A percentile compares a stretch with the other conserved stretches of the same genome.
These are phyloP conservation scores for Ophiostoma tasmaniense DNA, from an alignment of 2,329 filamentous ascomycete species.

Conservation along the genomic window DNA sequence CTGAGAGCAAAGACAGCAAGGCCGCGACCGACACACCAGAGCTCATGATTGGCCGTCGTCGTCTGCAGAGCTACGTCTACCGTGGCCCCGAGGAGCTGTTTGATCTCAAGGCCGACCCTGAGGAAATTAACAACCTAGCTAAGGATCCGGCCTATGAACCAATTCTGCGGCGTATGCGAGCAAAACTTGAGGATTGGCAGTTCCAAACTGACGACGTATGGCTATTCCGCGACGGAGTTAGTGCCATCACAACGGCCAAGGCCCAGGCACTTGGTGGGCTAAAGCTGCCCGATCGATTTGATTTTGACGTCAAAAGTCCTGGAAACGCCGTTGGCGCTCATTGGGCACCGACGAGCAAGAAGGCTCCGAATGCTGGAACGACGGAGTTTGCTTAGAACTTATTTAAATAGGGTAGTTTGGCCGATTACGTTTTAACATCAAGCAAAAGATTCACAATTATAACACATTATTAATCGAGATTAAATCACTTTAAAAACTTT, in stretches of 20 bases:
- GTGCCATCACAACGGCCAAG: conserved; percentile 17
- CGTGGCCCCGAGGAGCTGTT: conserved; percentile 39
- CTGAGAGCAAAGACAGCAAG: background rate
- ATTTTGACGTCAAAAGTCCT: conserved; percentile 19
- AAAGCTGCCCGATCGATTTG: conserved; percentile 15
- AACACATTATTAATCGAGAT: too few species aligned
- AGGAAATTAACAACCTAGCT: conserved; percentile 19
- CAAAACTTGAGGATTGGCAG: conserved; percentile 26
- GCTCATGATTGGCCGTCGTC: conserved; percentile 32
- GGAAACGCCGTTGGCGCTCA: conserved; percentile 12
- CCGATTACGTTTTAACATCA: too few species aligned
- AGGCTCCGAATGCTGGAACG: background rate
- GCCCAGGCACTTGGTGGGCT: background rate
- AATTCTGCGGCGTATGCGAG: conserved; percentile 28
- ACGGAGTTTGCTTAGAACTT: background rate
- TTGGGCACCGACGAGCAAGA: background rate
- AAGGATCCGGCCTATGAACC: conserved; percentile 26
- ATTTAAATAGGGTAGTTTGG: too few species aligned
- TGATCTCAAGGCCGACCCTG: conserved; percentile 37
- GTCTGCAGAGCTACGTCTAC: conserved; percentile 35
- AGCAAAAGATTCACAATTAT: too few species aligned
- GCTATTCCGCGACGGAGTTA: conserved; percentile 24
- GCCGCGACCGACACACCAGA: conserved; percentile 9
- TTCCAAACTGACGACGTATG: conserved; percentile 25
- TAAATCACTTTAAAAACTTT: too few species aligned